These are phyloP conservation scores for Warburgia ugandensis DNA, from an alignment of 164 flowering plant species.

Conservation along the genomic window DNA sequence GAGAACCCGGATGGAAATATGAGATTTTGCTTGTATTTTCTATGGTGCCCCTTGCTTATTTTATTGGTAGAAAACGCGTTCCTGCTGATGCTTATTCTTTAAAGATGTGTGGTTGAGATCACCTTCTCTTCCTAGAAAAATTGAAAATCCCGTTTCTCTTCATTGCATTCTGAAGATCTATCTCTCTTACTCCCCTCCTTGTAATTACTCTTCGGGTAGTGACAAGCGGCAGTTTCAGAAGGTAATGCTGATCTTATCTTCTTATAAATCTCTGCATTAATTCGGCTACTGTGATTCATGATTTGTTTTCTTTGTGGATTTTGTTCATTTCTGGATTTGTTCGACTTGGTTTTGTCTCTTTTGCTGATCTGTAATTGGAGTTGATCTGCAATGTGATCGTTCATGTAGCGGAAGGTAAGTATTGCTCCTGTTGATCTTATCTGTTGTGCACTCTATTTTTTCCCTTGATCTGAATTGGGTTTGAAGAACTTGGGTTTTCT, in stretches of 20 bases:
- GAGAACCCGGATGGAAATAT: no score
- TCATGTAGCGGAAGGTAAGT: no score
- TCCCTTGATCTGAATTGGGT: background rate
- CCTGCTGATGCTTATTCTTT: background rate
- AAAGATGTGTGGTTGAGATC: slow-evolving; percentile 1
- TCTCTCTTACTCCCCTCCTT: background rate
- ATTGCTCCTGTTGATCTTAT: background rate
- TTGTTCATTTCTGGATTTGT: no score
- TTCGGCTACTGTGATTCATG: background rate
- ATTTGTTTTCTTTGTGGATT: background rate
- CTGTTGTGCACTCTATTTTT: background rate
- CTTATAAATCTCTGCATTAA: background rate
- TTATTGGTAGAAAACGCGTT: background rate
- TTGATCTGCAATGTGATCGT: background rate
- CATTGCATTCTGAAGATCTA: background rate
- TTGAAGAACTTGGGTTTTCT: no score
- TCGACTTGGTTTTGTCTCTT: no score
- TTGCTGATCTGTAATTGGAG: background rate
- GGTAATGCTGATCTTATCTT: slow-evolving; percentile 1
- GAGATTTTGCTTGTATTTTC: no score
- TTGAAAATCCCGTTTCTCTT: background rate
- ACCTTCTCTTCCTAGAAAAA: background rate
- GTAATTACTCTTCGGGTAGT: background rate
- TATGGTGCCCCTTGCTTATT: no score
- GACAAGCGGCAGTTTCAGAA: background rate